These are phyloP conservation scores for Epichloe brachyelytri DNA, from an alignment of 2,329 filamentous ascomycete genomes.

Conservation along the genomic window DNA sequence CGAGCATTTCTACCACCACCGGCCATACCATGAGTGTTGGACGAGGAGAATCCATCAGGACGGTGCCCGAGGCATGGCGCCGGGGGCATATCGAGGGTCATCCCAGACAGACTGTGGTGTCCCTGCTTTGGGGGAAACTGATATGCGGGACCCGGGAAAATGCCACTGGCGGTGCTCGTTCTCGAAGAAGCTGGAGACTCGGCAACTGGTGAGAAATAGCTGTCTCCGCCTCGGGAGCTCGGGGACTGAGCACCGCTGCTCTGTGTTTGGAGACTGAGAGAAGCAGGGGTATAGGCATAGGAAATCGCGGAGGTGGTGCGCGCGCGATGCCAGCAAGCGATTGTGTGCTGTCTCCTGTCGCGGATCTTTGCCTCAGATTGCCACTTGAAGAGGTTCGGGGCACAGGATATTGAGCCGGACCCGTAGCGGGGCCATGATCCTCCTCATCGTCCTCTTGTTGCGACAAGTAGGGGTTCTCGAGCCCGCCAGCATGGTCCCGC, in stretches of 20 bases:
- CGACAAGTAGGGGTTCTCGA: slow-evolving; percentile 69
- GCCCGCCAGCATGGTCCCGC: slow-evolving; percentile 46
- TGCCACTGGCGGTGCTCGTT: slow-evolving; percentile 61
- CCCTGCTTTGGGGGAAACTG: slow-evolving; percentile 63
- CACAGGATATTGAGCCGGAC: slow-evolving; percentile 23
- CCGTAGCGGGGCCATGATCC: slow-evolving; percentile 28
- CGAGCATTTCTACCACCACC: slow-evolving; percentile 54
- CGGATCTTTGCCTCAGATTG: slow-evolving; percentile 63
- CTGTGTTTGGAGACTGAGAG: slow-evolving; percentile 58
- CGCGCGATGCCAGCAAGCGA: slow-evolving; percentile 44
- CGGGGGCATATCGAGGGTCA: slow-evolving; percentile 80
- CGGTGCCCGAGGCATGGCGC: slow-evolving; percentile 69
- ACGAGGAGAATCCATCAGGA: slow-evolving; percentile 60
- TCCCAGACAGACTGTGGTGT: slow-evolving; percentile 57
- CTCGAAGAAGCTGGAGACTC: slow-evolving; percentile 70
- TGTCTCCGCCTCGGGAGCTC: slow-evolving; percentile 52
- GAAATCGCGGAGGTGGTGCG: slow-evolving; percentile 59
- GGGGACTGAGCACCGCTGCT: slow-evolving; percentile 41
- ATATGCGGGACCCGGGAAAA: slow-evolving; percentile 45
- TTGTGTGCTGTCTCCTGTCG: slow-evolving; percentile 56
- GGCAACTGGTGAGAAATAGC: slow-evolving; percentile 81
- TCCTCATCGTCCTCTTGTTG: slow-evolving; percentile 51
- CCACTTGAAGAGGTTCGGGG: slow-evolving; percentile 48
- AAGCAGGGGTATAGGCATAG: slow-evolving; percentile 43
- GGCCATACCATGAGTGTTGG: slow-evolving; percentile 49